Evolutionary conservation across 768 basidiomycete species (phyloP).

Genomic region (Cyclocybe aegerita): DNA sequence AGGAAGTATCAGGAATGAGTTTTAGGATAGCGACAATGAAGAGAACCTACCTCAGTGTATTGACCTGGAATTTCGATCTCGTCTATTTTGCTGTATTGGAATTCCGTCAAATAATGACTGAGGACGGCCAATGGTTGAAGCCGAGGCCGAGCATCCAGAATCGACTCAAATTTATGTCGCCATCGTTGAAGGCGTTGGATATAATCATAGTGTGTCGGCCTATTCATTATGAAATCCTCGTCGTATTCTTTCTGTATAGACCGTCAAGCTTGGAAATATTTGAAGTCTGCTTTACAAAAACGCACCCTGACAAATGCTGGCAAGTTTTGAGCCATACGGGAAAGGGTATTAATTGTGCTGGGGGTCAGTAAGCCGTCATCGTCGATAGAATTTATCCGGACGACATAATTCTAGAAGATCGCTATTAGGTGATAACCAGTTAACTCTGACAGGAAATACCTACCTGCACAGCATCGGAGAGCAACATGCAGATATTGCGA

Average conservation of each 20-base stretch:
- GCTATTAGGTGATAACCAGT: not conserved
- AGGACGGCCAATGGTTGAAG: constrained; percentile 82
- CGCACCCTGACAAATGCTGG: constrained; percentile 57
- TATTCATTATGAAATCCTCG: constrained; percentile 81
- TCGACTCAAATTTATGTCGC: constrained; percentile 87
- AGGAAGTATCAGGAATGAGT: not conserved
- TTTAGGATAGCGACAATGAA: not conserved
- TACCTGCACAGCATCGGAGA: constrained; percentile 87
- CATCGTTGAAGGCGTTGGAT: constrained; percentile 88
- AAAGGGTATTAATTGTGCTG: constrained; percentile 54
- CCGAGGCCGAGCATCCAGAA: constrained; percentile 80
- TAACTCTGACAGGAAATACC: not conserved
- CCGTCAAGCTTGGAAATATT: not conserved
- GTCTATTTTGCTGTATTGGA: constrained; percentile 96
- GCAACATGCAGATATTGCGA: constrained; percentile 81
- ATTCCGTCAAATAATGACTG: constrained; percentile 94
- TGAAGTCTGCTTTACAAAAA: constrained; percentile 3
- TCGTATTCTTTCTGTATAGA: constrained; percentile 77
- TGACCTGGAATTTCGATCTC: constrained; percentile 99
- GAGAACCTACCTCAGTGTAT: constrained; percentile 81
- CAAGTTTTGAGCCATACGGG: constrained; percentile 62
- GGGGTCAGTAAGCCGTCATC: constrained; percentile 66
- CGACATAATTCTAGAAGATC: constrained; percentile 57
- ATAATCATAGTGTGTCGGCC: constrained; percentile 83
- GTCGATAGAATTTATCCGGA: constrained; percentile 62